Evolutionary conservation across 148 eudicot genomes (phyloP).

Genomic region (Rhododendron kiyosumense): DNA sequence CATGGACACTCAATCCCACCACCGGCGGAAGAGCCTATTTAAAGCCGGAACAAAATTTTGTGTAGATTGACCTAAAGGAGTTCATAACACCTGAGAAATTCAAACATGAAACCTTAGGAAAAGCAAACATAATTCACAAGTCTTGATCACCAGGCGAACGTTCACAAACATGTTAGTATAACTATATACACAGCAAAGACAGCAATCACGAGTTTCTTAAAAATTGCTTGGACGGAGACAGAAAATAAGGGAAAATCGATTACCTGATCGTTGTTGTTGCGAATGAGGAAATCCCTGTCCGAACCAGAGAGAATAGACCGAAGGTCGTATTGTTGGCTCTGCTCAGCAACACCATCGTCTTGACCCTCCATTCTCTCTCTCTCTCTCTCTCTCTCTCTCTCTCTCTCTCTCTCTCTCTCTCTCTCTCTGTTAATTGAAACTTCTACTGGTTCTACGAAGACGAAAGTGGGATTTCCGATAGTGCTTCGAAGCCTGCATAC

Average conservation of each 20-base stretch:
- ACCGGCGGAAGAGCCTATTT: too few relatives aligned
- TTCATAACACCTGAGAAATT: too few relatives aligned
- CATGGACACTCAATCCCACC: too few relatives aligned
- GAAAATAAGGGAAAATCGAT: neutral
- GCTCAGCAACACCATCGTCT: neutral
- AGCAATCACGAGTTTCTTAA: neutral
- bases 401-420: neutral
- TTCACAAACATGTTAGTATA: too few relatives aligned
- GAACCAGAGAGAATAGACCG: neutral
- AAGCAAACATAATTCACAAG: too few relatives aligned
- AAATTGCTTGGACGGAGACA: neutral
- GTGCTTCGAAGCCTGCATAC: neutral
- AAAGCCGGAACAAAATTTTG: too few relatives aligned
- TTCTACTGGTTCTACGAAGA: too few relatives aligned
- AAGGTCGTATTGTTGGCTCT: neutral
- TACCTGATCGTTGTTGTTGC: slow-evolving; percentile 12
- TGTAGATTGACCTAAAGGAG: too few relatives aligned
- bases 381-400: neutral
- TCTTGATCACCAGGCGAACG: too few relatives aligned
- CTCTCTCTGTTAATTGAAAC: neutral
- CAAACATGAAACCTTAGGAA: too few relatives aligned
- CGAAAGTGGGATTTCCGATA: neutral
- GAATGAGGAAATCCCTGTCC: slow-evolving; percentile 13
- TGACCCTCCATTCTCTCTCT: neutral
- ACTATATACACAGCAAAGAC: neutral